Conservation (phyloP, 768 basidiomycete species). For the Boletus rubescentipes region DNA sequence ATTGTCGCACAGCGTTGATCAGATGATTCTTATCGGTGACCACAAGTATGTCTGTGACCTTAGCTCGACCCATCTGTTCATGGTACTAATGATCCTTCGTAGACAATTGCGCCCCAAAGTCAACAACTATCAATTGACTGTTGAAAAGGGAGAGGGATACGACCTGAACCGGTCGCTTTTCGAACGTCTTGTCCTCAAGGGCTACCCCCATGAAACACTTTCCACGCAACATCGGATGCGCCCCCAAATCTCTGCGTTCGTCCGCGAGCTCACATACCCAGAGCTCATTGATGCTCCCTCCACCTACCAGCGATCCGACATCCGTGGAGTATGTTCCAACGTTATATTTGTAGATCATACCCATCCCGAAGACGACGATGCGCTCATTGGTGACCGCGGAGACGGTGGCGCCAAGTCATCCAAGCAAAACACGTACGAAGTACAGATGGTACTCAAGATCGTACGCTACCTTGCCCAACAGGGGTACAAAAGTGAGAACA, state of each 20-base stretch:
- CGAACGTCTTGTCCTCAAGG: constrained; percentile 59
- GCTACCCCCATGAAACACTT: constrained; percentile 59
- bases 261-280: constrained; percentile 66
- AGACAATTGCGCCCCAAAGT: constrained; percentile 75
- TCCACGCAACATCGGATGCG: constrained; percentile 67
- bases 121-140: constrained; percentile 60
- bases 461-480: constrained; percentile 66
- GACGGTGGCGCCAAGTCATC: constrained; percentile 50
- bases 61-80: background rate
- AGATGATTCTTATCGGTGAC: constrained; percentile 68
- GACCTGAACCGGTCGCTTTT: constrained; percentile 67
- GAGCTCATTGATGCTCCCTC: constrained; percentile 55
- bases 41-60: constrained; percentile 51
- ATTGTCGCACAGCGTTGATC: constrained; percentile 42
- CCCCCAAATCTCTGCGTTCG: constrained; percentile 63
- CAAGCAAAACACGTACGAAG: constrained; percentile 62
- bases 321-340: constrained; percentile 56
- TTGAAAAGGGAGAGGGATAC: constrained; percentile 67
- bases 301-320: constrained; percentile 47
- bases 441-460: constrained; percentile 61
- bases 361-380: constrained; percentile 51
- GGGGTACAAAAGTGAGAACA: constrained; percentile 57
- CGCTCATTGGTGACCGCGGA: constrained; percentile 38
- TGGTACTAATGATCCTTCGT: background rate
- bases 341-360: constrained; percentile 62